These are phyloP conservation scores for Botryobasidium botryosum DNA, from an alignment of 768 basidiomycete species.

Conservation along the genomic window DNA sequence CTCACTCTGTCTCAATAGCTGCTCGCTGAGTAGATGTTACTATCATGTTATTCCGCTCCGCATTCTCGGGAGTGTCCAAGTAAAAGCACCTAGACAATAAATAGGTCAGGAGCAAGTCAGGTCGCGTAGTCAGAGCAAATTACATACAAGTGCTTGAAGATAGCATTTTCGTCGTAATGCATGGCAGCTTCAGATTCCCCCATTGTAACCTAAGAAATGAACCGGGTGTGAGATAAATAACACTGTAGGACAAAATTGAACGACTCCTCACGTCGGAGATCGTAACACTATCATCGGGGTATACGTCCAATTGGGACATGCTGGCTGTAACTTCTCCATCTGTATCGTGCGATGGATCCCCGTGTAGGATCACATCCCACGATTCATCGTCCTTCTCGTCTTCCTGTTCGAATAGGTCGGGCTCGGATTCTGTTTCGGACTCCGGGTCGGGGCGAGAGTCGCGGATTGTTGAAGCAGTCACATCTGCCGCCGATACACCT, in stretches of 20 bases:
- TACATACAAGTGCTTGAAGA: constrained; percentile 70
- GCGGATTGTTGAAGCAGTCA: neutral
- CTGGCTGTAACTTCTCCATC: too few relatives aligned
- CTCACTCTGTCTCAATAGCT: constrained; percentile 38
- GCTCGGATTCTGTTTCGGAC: constrained; percentile 13
- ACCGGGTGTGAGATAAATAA: neutral
- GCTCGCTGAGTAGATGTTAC: constrained; percentile 24
- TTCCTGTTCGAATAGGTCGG: constrained; percentile 8
- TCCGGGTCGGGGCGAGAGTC: neutral
- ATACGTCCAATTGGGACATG: constrained; percentile 1
- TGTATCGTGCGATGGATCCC: too few relatives aligned
- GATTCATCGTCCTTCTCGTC: constrained; percentile 15
- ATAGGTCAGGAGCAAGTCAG: neutral
- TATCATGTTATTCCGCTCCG: constrained; percentile 41
- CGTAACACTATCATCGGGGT: constrained; percentile 7
- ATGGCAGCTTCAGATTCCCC: constrained; percentile 50
- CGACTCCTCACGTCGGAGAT: constrained; percentile 13
- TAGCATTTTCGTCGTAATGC: constrained; percentile 62
- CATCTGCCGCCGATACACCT: neutral
- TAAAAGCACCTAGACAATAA: constrained; percentile 53
- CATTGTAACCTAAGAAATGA: constrained; percentile 31
- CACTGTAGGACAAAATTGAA: constrained; percentile 2
- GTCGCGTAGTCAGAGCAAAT: neutral
- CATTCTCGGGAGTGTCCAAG: constrained; percentile 67
- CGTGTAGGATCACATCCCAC: too few relatives aligned